Conservation (phyloP, 345 rosid species). For the Melastoma malabathricum region DNA sequence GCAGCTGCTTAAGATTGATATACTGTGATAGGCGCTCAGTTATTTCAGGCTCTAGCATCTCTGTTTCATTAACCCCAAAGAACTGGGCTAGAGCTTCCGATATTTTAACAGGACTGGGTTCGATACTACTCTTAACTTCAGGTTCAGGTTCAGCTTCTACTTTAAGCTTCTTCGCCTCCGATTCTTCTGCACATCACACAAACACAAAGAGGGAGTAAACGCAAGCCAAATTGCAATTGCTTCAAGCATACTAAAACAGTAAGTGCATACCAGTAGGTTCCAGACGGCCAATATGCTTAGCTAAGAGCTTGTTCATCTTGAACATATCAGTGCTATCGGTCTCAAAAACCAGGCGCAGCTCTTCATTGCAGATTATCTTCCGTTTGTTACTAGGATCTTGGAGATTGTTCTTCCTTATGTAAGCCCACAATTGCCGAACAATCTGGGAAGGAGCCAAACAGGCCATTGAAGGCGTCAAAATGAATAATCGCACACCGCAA, state of each 20-base stretch:
- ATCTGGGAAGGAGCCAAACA: conserved; percentile 8
- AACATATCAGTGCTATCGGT: conserved; percentile 29
- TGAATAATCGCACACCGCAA: too few species aligned
- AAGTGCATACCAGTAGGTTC: conserved; percentile 19
- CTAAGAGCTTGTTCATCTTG: conserved; percentile 23
- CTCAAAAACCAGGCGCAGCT: conserved; percentile 22
- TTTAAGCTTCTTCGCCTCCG: conserved; percentile 15
- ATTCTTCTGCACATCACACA: conserved; percentile 8
- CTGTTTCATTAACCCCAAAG: conserved; percentile 18
- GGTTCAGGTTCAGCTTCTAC: conserved; percentile 9
- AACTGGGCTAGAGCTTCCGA: conserved; percentile 23
- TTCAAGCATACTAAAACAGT: too few species aligned
- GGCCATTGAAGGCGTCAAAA: too few species aligned
- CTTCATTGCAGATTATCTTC: conserved; percentile 23
- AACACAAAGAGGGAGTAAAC: background rate
- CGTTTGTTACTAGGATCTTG: conserved; percentile 25
- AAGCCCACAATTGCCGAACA: conserved; percentile 23
- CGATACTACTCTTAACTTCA: conserved; percentile 2
- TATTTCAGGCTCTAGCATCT: conserved; percentile 20
- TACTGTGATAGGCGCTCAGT: conserved; percentile 19
- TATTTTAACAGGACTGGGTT: conserved; percentile 15
- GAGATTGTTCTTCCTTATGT: conserved; percentile 24
- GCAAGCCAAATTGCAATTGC: too few species aligned
- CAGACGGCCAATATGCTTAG: conserved; percentile 18
- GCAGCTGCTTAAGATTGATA: conserved; percentile 18